Conservation (phyloP, 73 alveolate species). For the Diophrys sp. region DNA sequence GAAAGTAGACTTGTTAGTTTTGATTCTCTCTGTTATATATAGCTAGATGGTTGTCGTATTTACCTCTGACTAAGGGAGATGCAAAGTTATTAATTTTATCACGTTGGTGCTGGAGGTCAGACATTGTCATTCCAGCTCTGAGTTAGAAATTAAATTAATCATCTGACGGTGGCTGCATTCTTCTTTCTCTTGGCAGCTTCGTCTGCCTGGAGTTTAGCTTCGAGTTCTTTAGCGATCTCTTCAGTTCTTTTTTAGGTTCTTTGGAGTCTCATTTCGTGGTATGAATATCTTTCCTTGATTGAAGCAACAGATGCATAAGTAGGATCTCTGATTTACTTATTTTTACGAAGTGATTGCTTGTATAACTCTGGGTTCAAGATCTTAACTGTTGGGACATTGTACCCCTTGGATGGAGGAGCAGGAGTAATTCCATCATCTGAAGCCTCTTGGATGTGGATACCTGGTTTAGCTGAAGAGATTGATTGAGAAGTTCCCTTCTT, state of each 20-base stretch:
- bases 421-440: neutral
- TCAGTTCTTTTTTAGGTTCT: constrained; percentile 59
- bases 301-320: constrained; percentile 24
- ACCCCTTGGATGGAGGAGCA: too few relatives aligned
- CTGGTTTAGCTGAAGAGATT: neutral
- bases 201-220: constrained; percentile 34
- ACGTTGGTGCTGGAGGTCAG: neutral
- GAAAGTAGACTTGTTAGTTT: neutral
- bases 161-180: constrained; percentile 21
- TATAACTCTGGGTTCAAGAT: constrained; percentile 60
- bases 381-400: constrained; percentile 52
- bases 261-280: constrained; percentile 50
- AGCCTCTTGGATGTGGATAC: neutral
- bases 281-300: constrained; percentile 50
- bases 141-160: neutral
- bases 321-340: constrained; percentile 33
- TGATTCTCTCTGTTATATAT: neutral
- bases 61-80: neutral
- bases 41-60: neutral
- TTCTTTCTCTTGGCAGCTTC: constrained; percentile 29
- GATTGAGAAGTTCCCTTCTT: neutral
- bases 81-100: neutral
- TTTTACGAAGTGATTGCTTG: constrained; percentile 34
- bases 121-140: neutral
- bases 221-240: constrained; percentile 56